Percentiles rank a stretch among this genome's conserved stretches.
Conservation (phyloP, 2,329 filamentous ascomycete species). For the Phaeosphaeria sp. region DNA sequence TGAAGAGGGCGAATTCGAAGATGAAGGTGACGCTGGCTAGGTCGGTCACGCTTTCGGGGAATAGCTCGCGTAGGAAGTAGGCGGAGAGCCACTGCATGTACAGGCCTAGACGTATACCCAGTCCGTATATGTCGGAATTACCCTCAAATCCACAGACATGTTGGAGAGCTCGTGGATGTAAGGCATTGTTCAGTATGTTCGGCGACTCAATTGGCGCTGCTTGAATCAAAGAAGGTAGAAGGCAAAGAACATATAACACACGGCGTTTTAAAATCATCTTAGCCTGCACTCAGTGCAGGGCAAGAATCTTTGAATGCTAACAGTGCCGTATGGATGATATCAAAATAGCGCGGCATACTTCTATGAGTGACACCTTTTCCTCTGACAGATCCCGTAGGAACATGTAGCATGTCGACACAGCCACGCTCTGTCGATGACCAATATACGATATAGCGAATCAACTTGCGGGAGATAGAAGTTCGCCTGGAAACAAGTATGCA, state of each 20-base stretch:
- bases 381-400: neutral
- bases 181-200: neutral
- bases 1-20: neutral
- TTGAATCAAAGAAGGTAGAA: neutral
- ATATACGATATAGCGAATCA: neutral
- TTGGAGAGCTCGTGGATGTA: neutral
- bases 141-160: neutral
- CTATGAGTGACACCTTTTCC: neutral
- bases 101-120: neutral
- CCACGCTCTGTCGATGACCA: neutral
- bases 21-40: neutral
- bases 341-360: neutral
- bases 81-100: neutral
- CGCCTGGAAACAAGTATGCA: neutral
- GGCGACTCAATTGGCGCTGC: no score
- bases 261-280: neutral
- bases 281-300: no score
- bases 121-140: neutral
- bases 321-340: no score
- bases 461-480: neutral
- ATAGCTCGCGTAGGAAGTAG: neutral
- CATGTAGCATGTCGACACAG: neutral
- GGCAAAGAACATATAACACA: neutral
- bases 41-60: neutral
- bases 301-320: no score